Evolutionary conservation across 768 basidiomycete species (phyloP), one percentile per base, ranked within the genome.

Genomic region (Auricularia heimuer): DNA sequence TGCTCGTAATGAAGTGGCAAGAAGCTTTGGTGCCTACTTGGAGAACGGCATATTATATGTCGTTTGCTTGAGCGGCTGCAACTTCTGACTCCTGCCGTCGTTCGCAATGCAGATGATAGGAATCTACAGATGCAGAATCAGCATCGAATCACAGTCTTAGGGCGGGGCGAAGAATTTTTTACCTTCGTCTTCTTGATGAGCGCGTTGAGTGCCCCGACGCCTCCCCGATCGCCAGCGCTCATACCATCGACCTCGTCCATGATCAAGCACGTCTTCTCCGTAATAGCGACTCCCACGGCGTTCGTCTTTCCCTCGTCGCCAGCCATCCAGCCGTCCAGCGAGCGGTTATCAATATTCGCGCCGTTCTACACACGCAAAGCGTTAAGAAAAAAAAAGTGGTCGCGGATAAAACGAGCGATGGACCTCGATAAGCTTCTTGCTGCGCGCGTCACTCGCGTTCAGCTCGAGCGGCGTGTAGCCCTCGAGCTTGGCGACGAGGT

Each of bases 161-260:
- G 24, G 24, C 24, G 24, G 24, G 24, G 24, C 24, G 24, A 24
- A 24, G 24, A 24, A 1, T 24, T 24, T 24, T 24, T 24, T 24
- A 24, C 94, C 80, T 89, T 92, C 24, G 90, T 89, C 80, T 96
- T 98, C 78, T 89, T 94, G 70, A 99, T 96, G 67, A 99, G 72
- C 0, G 87, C 86, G 65, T 93, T 93, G 69, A 99, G 73, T 4
- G 97, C 97, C 29, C 93, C 96, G 1, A 98, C 92, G 64, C 97
- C 97, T 16, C 97, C 97, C 56, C 97, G 83, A 75, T 99, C 97
- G 18, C 97, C 97, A 3, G 92, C 91, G 4, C 94, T 96, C 95
- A 98, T 99, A 1, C 97, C 97, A 69, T 99, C 97, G 2, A 98
- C 96, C 73, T 99, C 97, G 71, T 99, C 97, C 96, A 99, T 98